phyloP scores from a whole-genome alignment of 495 filamentous ascomycete species.

The Oleoguttula mirabilis region DNA sequence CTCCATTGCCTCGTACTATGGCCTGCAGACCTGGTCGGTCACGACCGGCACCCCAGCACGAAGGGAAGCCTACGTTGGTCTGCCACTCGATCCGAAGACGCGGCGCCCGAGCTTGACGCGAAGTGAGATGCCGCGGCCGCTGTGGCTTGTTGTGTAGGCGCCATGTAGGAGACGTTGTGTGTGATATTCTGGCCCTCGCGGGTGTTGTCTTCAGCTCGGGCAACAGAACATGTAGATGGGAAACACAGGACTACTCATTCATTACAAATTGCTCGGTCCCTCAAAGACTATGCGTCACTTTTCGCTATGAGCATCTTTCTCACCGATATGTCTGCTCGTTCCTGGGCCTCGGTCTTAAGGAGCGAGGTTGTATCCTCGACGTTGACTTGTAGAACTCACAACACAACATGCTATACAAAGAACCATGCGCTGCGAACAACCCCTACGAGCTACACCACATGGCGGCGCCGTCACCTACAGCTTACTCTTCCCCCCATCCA shows the following conservation, averaged over 20 bases:
- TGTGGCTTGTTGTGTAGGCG: constrained; percentile 17
- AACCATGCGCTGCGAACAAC: too few relatives aligned
- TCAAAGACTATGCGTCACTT: too few relatives aligned
- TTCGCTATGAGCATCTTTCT: too few relatives aligned
- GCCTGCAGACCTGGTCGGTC: constrained; percentile 71
- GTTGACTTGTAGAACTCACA: too few relatives aligned
- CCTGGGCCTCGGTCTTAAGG: too few relatives aligned
- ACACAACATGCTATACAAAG: too few relatives aligned
- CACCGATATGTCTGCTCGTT: too few relatives aligned
- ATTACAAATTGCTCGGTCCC: too few relatives aligned
- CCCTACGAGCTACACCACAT: too few relatives aligned
- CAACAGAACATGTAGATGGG: not conserved
- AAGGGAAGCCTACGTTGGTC: constrained; percentile 81
- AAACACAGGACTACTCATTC: not conserved
- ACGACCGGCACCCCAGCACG: constrained; percentile 62
- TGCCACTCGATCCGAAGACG: constrained; percentile 27
- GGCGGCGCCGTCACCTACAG: too few relatives aligned
- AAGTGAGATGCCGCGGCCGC: constrained; percentile 9
- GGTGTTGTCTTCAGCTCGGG: not conserved
- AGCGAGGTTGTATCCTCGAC: too few relatives aligned
- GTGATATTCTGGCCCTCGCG: not conserved
- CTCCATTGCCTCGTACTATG: constrained; percentile 85
- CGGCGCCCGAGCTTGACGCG: constrained; percentile 11
- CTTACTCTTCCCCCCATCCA: constrained; percentile 42
- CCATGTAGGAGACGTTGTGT: not conserved